phyloP scores from a whole-genome alignment of 2,329 filamentous ascomycete genomes.

The Phyllosticta capitalensis region DNA sequence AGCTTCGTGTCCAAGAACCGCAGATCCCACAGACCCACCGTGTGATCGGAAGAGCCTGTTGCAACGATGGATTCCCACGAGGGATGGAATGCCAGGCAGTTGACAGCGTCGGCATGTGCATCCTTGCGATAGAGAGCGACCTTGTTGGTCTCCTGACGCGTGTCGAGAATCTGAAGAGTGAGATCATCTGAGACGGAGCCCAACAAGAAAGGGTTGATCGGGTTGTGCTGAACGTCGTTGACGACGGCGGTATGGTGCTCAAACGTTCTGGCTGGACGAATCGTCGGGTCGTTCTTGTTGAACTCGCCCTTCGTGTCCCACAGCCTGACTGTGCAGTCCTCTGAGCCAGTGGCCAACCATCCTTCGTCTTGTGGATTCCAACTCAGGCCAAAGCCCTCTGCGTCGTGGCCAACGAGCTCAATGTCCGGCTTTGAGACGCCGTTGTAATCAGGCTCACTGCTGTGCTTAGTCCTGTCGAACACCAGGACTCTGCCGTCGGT shows the following conservation, averaged over 20 bases:
- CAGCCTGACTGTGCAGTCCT: conserved; percentile 82
- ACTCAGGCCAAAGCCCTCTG: conserved; percentile 83
- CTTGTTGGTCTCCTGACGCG: conserved; percentile 57
- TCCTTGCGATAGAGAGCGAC: conserved; percentile 60
- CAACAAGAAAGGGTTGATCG: conserved; percentile 67
- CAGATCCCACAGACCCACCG: conserved; percentile 89
- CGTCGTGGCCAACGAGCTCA: conserved; percentile 72
- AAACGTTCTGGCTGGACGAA: conserved; percentile 66
- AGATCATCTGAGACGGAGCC: conserved; percentile 93
- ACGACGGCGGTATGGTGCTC: conserved; percentile 85
- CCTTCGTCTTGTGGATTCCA: conserved; percentile 85
- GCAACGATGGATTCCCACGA: conserved; percentile 82
- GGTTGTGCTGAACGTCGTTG: conserved; percentile 95
- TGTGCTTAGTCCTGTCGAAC: conserved; percentile 94
- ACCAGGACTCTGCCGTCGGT: conserved; percentile 81
- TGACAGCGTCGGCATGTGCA: conserved; percentile 87
- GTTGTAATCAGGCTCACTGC: conserved; percentile 54
- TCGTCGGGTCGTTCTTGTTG: conserved; percentile 55
- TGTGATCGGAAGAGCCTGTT: conserved; percentile 91
- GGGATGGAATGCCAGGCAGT: conserved; percentile 91
- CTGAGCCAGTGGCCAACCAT: conserved; percentile 77
- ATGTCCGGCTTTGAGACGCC: conserved; percentile 72
- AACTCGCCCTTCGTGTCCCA: conserved; percentile 78
- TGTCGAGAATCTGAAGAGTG: conserved; percentile 84
- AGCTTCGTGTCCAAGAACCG: conserved; percentile 84